Conservation (phyloP, 2,329 filamentous ascomycete genomes). For the Trichoderma simmonsii region DNA sequence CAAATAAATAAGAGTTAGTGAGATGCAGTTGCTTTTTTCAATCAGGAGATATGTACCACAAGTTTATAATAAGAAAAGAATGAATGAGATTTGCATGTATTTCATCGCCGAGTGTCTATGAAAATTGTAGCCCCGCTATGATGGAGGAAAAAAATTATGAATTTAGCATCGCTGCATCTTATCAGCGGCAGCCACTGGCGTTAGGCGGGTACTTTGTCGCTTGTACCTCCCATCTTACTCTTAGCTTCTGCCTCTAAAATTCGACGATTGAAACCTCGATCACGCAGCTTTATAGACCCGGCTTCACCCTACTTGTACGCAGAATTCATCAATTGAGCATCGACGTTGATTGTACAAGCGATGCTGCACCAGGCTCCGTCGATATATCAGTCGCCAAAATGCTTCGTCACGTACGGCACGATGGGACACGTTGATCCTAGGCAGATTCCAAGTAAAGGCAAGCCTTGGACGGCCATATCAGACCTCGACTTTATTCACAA, state of each 20-base stretch:
- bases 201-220: background rate
- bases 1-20: background rate
- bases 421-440: slow-evolving; percentile 68
- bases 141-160: background rate
- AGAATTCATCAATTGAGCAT: background rate
- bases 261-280: background rate
- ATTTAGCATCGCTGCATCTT: background rate
- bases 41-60: background rate
- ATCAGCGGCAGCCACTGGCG: background rate
- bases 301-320: background rate
- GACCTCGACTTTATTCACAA: slow-evolving; percentile 67
- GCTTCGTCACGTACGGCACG: slow-evolving; percentile 67
- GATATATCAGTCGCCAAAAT: slow-evolving; percentile 61
- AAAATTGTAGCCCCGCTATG: slow-evolving; percentile 5
- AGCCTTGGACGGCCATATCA: slow-evolving; percentile 70
- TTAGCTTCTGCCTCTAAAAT: slow-evolving; percentile 1
- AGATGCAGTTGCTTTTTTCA: background rate
- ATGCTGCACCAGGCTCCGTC: slow-evolving; percentile 48
- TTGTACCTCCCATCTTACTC: background rate
- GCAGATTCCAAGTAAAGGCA: slow-evolving; percentile 67
- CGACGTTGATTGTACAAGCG: background rate
- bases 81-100: background rate
- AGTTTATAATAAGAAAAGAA: background rate
- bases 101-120: background rate
- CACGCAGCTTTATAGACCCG: background rate